phyloP scores from a whole-genome alignment of 768 basidiomycete species.

The Trametes meyenii region DNA sequence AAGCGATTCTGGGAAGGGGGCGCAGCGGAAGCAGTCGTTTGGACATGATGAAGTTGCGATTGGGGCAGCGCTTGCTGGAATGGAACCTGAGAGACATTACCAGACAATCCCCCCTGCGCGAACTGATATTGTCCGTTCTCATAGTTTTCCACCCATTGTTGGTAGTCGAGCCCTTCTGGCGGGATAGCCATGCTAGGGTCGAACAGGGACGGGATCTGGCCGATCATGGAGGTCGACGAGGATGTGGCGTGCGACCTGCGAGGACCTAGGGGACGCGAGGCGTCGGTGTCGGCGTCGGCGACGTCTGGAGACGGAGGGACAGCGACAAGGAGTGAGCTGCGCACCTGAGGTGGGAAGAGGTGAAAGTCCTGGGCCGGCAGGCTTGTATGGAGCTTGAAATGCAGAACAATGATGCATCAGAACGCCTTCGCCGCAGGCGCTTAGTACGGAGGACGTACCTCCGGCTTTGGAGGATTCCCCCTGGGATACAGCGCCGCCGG shows the following conservation, averaged over 20 bases:
- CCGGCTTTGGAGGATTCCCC: constrained; percentile 19
- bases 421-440: constrained; percentile 10
- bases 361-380: constrained; percentile 5
- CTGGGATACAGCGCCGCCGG: constrained; percentile 13
- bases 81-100: constrained; percentile 16
- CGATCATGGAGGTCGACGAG: constrained; percentile 24
- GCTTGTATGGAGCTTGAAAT: constrained; percentile 14
- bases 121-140: constrained; percentile 8
- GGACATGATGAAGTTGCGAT: constrained; percentile 19
- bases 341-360: constrained; percentile 24
- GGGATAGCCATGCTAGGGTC: constrained; percentile 24
- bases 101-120: constrained; percentile 11
- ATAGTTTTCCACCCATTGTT: constrained; percentile 27
- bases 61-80: constrained; percentile 19
- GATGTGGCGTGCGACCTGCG: constrained; percentile 6
- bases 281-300: constrained; percentile 4
- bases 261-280: constrained; percentile 2
- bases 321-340: neutral
- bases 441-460: constrained; percentile 14
- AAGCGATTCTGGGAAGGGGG: constrained; percentile 23
- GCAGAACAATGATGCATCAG: constrained; percentile 24
- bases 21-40: constrained; percentile 3
- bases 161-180: constrained; percentile 24
- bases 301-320: neutral
- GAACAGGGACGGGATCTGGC: constrained; percentile 27